Evolutionary conservation across 345 rosid species (phyloP), one percentile per base, ranked within the genome.

Genomic region (Microcos paniculata): DNA sequence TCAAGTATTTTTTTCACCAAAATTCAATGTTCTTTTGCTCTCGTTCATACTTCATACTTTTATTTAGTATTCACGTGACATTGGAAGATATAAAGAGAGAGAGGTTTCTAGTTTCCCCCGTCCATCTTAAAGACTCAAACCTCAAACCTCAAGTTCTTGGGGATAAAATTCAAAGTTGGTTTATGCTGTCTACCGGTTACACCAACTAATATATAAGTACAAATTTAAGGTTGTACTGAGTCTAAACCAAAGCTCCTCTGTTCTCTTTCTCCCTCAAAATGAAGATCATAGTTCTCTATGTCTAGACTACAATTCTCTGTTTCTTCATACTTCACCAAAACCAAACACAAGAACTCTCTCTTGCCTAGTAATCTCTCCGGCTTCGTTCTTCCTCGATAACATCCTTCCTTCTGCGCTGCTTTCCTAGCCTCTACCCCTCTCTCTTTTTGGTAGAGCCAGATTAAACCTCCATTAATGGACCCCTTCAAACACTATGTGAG

Each of bases 401-500:
- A 19, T 59, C 56, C 58, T 57, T 52, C 35, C 53, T 42, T 53
- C 16, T 31, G 62, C 38, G 46, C 30, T 65, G n/a, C 56, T 26
- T 35, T 58, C 4, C 40, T 28, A 10, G 16, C 24, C 61, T 46
- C 33, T 35, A 24, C 0, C 19, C n/a, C n/a, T 15, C 2, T 14
- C 5, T 58, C 23, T 53, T 21, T 21, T 69, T 55, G 24, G 14
- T 33, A 52, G 35, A 52, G 35, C n/a, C 53, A 24, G 55, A 8
- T 23, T 53, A 33, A 18, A 4, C 35, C 53, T 77, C 59, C 26
- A 16, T 4, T 1, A 63, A 85, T 85, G 83, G 85, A 85, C 31
- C 62, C 84, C 26, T 76, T 48, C 77, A 87, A 83, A 55, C 45
- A 77, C 65, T 78, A 61, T 71, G 69, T 77, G 71, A 70, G 84